Percentiles rank a stretch among this genome's conserved stretches.
Conservation (phyloP, 768 basidiomycete genomes). For the Tulasnella sp. region DNA sequence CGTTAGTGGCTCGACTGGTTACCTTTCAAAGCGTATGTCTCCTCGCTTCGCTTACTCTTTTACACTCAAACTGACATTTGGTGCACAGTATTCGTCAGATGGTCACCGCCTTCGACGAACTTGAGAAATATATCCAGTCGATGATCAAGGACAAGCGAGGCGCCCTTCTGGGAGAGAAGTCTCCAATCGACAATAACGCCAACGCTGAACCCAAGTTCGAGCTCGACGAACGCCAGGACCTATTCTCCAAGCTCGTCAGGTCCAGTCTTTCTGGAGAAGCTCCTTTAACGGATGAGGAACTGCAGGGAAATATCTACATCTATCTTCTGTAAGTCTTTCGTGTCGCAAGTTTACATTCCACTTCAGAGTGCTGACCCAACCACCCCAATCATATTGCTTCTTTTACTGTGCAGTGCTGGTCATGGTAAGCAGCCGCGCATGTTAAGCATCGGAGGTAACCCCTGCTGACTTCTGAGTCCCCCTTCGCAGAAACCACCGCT, state of each 20-base stretch:
- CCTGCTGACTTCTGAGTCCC: neutral
- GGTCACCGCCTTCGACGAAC: constrained; percentile 17
- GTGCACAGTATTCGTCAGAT: neutral
- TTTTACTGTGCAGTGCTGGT: constrained; percentile 34
- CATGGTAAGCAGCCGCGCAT: constrained; percentile 41
- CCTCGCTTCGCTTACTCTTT: neutral
- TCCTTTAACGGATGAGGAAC: constrained; percentile 12
- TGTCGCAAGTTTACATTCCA: neutral
- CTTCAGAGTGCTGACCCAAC: neutral
- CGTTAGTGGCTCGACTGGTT: neutral
- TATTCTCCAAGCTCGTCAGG: constrained; percentile 21
- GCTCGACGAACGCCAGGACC: constrained; percentile 20
- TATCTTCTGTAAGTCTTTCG: constrained; percentile 33
- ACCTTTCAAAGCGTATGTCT: neutral
- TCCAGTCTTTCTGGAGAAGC: neutral
- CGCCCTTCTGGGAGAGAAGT: neutral
- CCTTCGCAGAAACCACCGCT: constrained; percentile 44
- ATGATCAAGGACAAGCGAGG: constrained; percentile 8
- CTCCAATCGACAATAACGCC: neutral
- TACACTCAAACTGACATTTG: neutral
- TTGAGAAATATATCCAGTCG: constrained; percentile 11
- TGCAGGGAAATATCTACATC: constrained; percentile 28
- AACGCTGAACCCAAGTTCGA: neutral
- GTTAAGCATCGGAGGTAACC: too few species aligned
- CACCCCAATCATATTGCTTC: neutral